A percentile compares a stretch with the other conserved stretches of the same genome.
phyloP scores from a whole-genome alignment of 345 rosid genomes.

The Eutrema heterophyllum region DNA sequence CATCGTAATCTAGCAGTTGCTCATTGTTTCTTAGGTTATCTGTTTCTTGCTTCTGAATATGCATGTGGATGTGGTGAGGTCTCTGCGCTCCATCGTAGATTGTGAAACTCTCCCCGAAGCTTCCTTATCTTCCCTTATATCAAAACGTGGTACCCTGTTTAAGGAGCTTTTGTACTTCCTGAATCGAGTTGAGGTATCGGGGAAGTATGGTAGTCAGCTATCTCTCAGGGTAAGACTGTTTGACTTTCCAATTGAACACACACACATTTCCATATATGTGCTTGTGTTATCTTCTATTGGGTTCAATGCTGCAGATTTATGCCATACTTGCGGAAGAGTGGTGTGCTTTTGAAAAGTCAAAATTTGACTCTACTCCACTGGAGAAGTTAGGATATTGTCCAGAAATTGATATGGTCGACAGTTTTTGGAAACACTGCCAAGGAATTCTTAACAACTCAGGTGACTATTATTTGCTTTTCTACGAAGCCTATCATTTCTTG shows the following conservation, averaged over 20 bases:
- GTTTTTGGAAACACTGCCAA: constrained; percentile 85
- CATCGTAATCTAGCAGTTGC: constrained; percentile 23
- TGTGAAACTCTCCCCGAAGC: constrained; percentile 66
- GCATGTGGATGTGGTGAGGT: constrained; percentile 80
- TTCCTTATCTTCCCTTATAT: constrained; percentile 56
- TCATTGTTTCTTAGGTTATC: constrained; percentile 62
- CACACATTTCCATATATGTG: constrained; percentile 1
- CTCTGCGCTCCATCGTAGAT: constrained; percentile 60
- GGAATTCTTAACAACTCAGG: constrained; percentile 70
- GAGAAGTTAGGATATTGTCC: constrained; percentile 73
- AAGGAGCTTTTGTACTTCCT: constrained; percentile 74
- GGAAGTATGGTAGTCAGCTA: constrained; percentile 53
- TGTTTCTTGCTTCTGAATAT: constrained; percentile 81
- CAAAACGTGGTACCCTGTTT: constrained; percentile 61
- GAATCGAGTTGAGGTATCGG: constrained; percentile 38
- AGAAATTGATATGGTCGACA: constrained; percentile 49
- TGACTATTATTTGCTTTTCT: constrained; percentile 21
- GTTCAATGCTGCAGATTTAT: constrained; percentile 55
- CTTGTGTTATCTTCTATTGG: constrained; percentile 2
- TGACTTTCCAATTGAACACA: not conserved
- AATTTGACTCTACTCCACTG: constrained; percentile 64
- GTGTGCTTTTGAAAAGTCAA: constrained; percentile 63
- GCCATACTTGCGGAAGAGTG: constrained; percentile 72
- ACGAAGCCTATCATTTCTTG: constrained; percentile 4
- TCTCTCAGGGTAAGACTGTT: constrained; percentile 64